Conservation (phyloP, 306 rosid species). For the Alnus glutinosa region DNA sequence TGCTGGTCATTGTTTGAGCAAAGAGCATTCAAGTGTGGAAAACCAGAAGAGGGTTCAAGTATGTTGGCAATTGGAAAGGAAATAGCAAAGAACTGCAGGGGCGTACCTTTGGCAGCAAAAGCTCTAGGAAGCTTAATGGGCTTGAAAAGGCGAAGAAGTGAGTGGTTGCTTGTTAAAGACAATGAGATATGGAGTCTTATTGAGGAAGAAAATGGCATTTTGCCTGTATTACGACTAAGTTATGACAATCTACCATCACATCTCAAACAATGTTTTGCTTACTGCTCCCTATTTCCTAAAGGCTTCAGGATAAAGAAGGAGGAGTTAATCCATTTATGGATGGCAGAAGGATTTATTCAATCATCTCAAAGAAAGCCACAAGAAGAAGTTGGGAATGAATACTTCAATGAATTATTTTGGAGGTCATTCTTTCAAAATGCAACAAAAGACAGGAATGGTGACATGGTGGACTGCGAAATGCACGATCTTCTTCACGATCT, state of each 20-base stretch:
- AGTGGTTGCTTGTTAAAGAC: slow-evolving; percentile 11
- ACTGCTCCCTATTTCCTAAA: slow-evolving; percentile 33
- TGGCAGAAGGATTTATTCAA: slow-evolving; percentile 29
- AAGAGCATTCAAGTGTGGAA: neutral
- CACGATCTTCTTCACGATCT: slow-evolving; percentile 31
- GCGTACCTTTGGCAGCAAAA: slow-evolving; percentile 35
- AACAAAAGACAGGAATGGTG: neutral
- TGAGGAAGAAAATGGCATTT: slow-evolving; percentile 15
- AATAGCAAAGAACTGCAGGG: slow-evolving; percentile 31
- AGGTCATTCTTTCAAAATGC: slow-evolving; percentile 36
- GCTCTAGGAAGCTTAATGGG: slow-evolving; percentile 28
- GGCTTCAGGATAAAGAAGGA: neutral
- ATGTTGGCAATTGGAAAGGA: slow-evolving; percentile 18
- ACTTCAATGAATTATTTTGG: slow-evolving; percentile 24
- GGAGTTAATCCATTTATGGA: slow-evolving; percentile 26
- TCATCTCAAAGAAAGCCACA: neutral
- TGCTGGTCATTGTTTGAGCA: slow-evolving; percentile 21
- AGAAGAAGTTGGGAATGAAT: slow-evolving; percentile 15
- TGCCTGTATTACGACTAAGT: slow-evolving; percentile 25
- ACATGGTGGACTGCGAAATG: neutral
- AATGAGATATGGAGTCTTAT: too few species aligned
- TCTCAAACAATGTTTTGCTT: slow-evolving; percentile 31
- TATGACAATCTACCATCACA: slow-evolving; percentile 10
- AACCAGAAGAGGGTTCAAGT: neutral
- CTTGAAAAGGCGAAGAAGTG: slow-evolving; percentile 5